Percentiles rank a stretch among this genome's conserved stretches.
Evolutionary conservation across 2,329 filamentous ascomycete genomes (phyloP).

Genomic region (Monilinia vaccinii-corymbosi): DNA sequence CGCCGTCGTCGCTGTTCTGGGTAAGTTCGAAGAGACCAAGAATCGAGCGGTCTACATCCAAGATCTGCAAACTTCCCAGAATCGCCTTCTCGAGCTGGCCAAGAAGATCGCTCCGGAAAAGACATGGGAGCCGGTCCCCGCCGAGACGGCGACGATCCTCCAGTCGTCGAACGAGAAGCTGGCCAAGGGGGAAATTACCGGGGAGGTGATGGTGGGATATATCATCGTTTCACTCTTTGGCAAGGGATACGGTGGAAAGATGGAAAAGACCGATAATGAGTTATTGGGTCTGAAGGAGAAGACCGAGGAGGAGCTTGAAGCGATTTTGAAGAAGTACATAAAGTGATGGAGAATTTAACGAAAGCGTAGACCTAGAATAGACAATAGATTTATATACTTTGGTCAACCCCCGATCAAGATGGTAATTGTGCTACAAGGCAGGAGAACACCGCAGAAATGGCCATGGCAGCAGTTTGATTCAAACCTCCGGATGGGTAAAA

Average conservation of each 20-base stretch:
- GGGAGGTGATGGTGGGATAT: constrained; percentile 29
- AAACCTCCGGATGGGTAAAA: too few species aligned
- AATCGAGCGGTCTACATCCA: constrained; percentile 42
- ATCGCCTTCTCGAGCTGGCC: constrained; percentile 29
- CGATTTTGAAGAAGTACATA: constrained; percentile 18
- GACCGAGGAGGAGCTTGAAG: constrained; percentile 34
- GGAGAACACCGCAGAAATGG: neutral
- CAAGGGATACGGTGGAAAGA: constrained; percentile 29
- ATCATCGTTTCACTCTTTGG: constrained; percentile 30
- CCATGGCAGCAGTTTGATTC: too few species aligned
- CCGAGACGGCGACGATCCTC: constrained; percentile 12
- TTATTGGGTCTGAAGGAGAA: constrained; percentile 35
- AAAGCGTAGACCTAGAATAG: neutral
- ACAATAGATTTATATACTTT: neutral
- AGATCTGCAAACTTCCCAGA: constrained; percentile 37
- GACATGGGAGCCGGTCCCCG: constrained; percentile 21
- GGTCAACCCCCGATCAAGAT: too few species aligned
- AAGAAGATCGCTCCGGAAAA: constrained; percentile 29
- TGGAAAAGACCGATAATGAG: constrained; percentile 32
- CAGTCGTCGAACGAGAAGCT: constrained; percentile 17
- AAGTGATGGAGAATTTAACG: neutral
- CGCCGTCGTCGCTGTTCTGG: constrained; percentile 40
- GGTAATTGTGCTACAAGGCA: too few species aligned
- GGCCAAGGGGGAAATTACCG: constrained; percentile 23
- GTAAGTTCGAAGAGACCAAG: constrained; percentile 42